Evolutionary conservation across 306 rosid species (phyloP).

Genomic region (Potentilla sterilis): DNA sequence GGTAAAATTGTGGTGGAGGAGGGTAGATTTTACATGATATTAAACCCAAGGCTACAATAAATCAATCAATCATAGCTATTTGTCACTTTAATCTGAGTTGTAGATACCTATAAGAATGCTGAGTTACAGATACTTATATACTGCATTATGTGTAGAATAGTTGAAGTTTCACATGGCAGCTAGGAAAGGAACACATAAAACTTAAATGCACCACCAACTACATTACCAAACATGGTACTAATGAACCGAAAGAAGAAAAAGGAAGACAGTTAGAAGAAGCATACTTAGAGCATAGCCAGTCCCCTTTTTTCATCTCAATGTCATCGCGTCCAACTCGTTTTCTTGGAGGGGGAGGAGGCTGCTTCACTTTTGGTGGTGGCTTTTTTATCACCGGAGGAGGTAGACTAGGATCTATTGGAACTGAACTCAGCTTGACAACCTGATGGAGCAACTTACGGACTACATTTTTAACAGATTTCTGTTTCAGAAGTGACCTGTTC

Average conservation of each 20-base stretch:
- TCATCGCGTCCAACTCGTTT: constrained; percentile 92
- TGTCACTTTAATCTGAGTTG: background rate
- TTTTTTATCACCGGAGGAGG: constrained; percentile 76
- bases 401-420: constrained; percentile 93
- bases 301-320: constrained; percentile 96
- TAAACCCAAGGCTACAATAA: background rate
- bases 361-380: constrained; percentile 90
- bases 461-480: constrained; percentile 70
- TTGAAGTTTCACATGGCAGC: background rate
- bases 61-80: background rate
- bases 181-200: constrained; percentile 4
- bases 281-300: constrained; percentile 98
- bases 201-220: constrained; percentile 20
- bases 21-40: background rate
- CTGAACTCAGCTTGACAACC: constrained; percentile 92
- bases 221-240: background rate
- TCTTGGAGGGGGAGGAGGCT: constrained; percentile 90
- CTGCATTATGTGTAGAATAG: background rate
- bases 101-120: background rate
- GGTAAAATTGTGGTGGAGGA: background rate
- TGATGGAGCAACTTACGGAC: constrained; percentile 87
- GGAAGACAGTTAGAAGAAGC: constrained; percentile 24
- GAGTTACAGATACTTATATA: background rate
- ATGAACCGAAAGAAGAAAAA: constrained; percentile 20
- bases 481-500: constrained; percentile 66